Evolutionary conservation across 129 eudicot genomes (phyloP).

Genomic region (Flaveria trinervia): DNA sequence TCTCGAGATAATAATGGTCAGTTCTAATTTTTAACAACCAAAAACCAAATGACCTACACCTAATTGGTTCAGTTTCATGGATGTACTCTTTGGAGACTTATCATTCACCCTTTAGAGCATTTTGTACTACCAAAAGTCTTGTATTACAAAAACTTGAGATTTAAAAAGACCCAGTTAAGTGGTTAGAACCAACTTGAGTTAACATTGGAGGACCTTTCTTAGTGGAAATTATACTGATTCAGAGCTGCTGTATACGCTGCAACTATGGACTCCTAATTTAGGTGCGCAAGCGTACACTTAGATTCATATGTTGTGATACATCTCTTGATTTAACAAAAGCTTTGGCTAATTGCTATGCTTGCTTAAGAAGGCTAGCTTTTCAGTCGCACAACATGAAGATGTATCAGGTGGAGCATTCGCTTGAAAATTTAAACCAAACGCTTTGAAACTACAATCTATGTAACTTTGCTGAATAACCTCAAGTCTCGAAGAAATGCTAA

Average conservation of each 20-base stretch:
- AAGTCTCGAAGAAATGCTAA: background rate
- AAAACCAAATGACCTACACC: too few relatives aligned
- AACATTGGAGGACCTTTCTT: background rate
- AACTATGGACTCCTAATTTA: background rate
- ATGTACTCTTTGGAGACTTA: background rate
- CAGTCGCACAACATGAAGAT: background rate
- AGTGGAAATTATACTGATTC: background rate
- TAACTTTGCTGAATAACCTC: background rate
- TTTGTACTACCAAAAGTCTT: background rate
- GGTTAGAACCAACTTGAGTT: background rate
- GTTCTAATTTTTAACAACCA: background rate
- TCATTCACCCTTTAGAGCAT: background rate
- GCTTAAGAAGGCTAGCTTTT: background rate
- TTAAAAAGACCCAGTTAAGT: too few relatives aligned
- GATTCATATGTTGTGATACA: background rate
- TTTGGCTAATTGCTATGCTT: background rate
- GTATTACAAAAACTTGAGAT: background rate
- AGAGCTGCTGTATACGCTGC: background rate
- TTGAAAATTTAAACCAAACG: background rate
- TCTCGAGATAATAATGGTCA: background rate
- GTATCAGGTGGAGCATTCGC: background rate
- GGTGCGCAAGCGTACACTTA: background rate
- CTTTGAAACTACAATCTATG: background rate
- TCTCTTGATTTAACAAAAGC: background rate
- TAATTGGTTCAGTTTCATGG: background rate